Base-by-base conservation (phyloP, 495 filamentous ascomycete genomes). In the Aspergillus steynii region DNA sequence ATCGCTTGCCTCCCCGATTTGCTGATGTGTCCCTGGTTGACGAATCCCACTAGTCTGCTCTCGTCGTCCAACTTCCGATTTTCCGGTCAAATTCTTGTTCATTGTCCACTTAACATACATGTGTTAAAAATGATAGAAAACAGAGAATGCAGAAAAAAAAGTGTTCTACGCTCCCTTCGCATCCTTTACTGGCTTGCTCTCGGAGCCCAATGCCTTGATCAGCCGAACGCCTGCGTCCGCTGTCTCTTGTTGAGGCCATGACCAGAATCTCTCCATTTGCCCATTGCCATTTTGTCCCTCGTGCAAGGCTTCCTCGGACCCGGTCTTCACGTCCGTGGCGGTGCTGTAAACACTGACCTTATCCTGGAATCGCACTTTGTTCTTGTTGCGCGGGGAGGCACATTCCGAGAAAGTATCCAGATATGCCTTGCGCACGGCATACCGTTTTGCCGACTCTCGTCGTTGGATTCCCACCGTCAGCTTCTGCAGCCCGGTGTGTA, bases 381-480 rank as follows among this genome's bases (percentile, higher is more conserved):
- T 71, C 20, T 69, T 71, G 0, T 70, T 70, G 2, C 61, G 60
- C 8, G 62, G 64, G 0, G 66, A 64, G 2, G 55, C 59, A 4
- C 65, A 61, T 5, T 62, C 58, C 15, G 68, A 56, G 6, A 60
- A 59, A 0, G 66, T 60, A 12, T 89, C 82, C 26, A 92, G 77
- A 58, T 88, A 83, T 65, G 82, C 79, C 72, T 89, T 90, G 29
- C 90, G 85, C 45, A 93, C 83, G 14, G 82, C 67, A 70, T 88
- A 96, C 34, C 88, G 78, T 64, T 92, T 85, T 0, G 83, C 80
- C 12, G 86, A 83, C 74, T 96, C 92, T 65, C 89, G 89, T 63
- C 89, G 86, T 56, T 93, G 70, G 0, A 91, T 90, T 0, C 90
- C 88, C 6, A 83, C 88, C 60, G 95, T 90, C 34, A 97, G 80